Percentiles rank a stretch among this genome's conserved stretches.
phyloP scores from a whole-genome alignment of 176 grass and related monocot species.

The Ensete glaucum region DNA sequence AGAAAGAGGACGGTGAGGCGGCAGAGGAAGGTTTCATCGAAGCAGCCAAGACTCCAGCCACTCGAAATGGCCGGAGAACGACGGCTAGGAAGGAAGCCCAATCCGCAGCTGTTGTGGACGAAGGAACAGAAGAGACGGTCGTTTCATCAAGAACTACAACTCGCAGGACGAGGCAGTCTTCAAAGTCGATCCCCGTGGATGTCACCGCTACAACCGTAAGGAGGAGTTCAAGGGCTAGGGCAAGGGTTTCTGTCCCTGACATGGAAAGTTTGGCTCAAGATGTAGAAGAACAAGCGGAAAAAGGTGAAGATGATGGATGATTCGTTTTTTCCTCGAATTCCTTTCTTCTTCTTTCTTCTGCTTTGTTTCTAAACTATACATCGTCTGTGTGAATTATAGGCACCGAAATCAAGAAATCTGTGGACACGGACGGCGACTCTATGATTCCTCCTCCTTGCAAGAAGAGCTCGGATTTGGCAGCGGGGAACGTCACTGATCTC shows the following conservation, averaged over 20 bases:
- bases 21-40: neutral
- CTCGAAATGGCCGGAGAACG: slow-evolving; percentile 3
- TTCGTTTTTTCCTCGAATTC: neutral
- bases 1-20: neutral
- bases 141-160: slow-evolving; percentile 2
- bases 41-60: slow-evolving; percentile 12
- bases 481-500: neutral
- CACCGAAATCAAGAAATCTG: neutral
- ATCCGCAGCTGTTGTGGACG: slow-evolving; percentile 9
- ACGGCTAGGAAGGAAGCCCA: slow-evolving; percentile 11
- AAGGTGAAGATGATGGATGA: neutral
- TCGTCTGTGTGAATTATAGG: neutral
- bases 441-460: neutral
- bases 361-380: neutral
- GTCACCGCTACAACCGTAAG: slow-evolving; percentile 8
- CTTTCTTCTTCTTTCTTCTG: neutral
- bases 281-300: slow-evolving; percentile 26
- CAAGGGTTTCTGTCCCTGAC: neutral
- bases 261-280: slow-evolving; percentile 33
- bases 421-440: neutral
- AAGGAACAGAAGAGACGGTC: neutral
- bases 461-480: neutral
- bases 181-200: slow-evolving; percentile 13
- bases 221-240: slow-evolving; percentile 15
- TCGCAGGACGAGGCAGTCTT: slow-evolving; percentile 8